Conservation (phyloP, 306 rosid species). For the Acacia crassicarpa region DNA sequence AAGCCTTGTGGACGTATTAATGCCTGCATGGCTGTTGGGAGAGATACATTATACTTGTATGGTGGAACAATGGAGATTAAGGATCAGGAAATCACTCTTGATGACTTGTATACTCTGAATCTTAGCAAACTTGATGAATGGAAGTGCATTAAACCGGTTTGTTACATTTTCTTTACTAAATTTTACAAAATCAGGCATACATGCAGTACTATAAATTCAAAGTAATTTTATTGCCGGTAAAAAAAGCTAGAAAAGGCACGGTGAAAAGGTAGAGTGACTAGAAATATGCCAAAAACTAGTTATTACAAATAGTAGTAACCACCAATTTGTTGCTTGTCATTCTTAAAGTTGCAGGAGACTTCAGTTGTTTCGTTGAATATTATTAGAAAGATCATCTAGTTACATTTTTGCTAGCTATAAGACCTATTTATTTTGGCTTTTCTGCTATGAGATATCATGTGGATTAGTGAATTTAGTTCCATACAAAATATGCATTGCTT, state of each 20-base stretch:
- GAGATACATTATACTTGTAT: constrained; percentile 79
- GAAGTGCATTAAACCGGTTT: constrained; percentile 96
- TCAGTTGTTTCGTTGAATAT: constrained; percentile 6
- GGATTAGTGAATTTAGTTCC: constrained; percentile 20
- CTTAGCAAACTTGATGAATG: constrained; percentile 98
- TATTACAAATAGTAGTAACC: neutral
- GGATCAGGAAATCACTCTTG: constrained; percentile 90
- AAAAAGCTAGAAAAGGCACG: neutral
- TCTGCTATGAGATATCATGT: constrained; percentile 27
- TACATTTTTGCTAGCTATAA: neutral
- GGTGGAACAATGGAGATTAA: constrained; percentile 97
- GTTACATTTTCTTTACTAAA: constrained; percentile 38
- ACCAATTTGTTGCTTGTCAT: constrained; percentile 7
- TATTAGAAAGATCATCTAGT: neutral
- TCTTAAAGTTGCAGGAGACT: neutral
- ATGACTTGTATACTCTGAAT: constrained; percentile 86
- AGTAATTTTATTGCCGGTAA: neutral
- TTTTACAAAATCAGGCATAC: constrained; percentile 9
- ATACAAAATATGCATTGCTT: constrained; percentile 12
- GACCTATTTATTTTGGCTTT: constrained; percentile 21
- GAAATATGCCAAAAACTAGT: neutral
- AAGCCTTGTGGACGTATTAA: constrained; percentile 99
- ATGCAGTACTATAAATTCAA: neutral
- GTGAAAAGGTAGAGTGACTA: neutral
- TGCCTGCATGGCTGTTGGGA: constrained; percentile 85